Percentiles rank a stretch among this genome's conserved stretches.
phyloP scores from a whole-genome alignment of 202 grass and related monocot species.

The Elaeis oleifera region DNA sequence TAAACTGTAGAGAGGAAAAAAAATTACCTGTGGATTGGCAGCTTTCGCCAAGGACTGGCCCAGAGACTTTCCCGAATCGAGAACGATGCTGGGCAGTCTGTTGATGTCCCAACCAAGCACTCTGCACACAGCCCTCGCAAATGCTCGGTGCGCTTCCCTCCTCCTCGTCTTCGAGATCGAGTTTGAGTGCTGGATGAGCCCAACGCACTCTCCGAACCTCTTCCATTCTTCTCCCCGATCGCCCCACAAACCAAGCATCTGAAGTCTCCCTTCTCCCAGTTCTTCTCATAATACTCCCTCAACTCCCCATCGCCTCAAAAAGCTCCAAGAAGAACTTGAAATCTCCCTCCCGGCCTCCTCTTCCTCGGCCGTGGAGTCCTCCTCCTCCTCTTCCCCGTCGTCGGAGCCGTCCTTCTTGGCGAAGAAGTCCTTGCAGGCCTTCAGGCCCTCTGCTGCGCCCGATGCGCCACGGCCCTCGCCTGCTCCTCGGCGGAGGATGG shows the following conservation, averaged over 20 bases:
- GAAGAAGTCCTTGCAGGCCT: slow-evolving; percentile 3
- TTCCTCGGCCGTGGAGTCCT: not conserved
- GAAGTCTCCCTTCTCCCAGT: not conserved
- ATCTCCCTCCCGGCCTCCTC: not conserved
- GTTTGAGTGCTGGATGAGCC: slow-evolving; percentile 54
- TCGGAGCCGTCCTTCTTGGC: not conserved
- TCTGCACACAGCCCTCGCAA: slow-evolving; percentile 40
- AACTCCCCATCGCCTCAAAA: not conserved
- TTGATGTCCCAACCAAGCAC: slow-evolving; percentile 49
- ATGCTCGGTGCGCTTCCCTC: slow-evolving; percentile 38
- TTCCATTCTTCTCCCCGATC: slow-evolving; percentile 4
- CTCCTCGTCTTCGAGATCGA: slow-evolving; percentile 27
- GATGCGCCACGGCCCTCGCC: not conserved
- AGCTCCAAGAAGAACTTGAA: not conserved
- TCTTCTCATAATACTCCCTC: slow-evolving; percentile 4
- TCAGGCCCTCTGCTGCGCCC: not conserved
- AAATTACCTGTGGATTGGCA: slow-evolving; percentile 2
- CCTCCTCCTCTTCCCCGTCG: not conserved
- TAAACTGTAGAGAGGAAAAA: no score
- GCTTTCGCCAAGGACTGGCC: not conserved
- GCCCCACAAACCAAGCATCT: not conserved
- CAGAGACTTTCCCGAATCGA: slow-evolving; percentile 1
- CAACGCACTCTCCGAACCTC: slow-evolving; percentile 27
- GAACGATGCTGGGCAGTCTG: slow-evolving; percentile 24
- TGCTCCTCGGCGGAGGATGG: not conserved